phyloP scores from a whole-genome alignment of 2,329 filamentous ascomycete genomes.

The Phaeophleospora eucalypticola region DNA sequence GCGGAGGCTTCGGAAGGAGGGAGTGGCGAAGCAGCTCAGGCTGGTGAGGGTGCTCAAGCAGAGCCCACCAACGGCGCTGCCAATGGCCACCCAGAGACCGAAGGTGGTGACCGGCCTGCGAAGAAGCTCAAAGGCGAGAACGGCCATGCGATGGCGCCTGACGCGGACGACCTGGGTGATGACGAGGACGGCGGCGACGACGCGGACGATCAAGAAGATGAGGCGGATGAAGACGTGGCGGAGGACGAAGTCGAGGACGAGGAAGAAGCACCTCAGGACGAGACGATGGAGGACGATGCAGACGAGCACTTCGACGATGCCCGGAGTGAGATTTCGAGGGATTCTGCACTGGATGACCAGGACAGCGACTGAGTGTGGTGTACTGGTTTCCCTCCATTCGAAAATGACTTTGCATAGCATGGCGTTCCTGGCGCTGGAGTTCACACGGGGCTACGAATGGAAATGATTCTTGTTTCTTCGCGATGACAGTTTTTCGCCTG shows the following conservation, averaged over 20 bases:
- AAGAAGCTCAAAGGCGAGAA: constrained; percentile 49
- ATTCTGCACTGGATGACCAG: constrained; percentile 34
- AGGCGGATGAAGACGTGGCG: constrained; percentile 25
- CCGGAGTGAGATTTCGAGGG: constrained; percentile 46
- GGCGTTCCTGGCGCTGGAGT: not conserved
- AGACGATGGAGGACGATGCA: constrained; percentile 14
- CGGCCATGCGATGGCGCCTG: constrained; percentile 35
- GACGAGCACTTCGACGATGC: constrained; percentile 46
- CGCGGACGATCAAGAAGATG: constrained; percentile 23
- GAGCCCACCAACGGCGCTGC: constrained; percentile 13
- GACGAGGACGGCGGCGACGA: constrained; percentile 50
- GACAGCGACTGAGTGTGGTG: constrained; percentile 28
- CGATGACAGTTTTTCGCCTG: too few relatives aligned
- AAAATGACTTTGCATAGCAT: not conserved
- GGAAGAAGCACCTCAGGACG: constrained; percentile 54
- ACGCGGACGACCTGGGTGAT: constrained; percentile 40
- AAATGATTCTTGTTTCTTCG: too few relatives aligned
- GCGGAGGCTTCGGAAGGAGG: constrained; percentile 19
- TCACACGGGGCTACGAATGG: too few relatives aligned
- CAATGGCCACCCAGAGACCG: constrained; percentile 33
- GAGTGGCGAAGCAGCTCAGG: constrained; percentile 1
- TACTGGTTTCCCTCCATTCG: not conserved
- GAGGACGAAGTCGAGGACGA: constrained; percentile 41
- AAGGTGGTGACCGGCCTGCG: constrained; percentile 44
- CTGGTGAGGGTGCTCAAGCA: not conserved